Conservation (phyloP, 495 filamentous ascomycete genomes). For the Penicillium lividum region DNA sequence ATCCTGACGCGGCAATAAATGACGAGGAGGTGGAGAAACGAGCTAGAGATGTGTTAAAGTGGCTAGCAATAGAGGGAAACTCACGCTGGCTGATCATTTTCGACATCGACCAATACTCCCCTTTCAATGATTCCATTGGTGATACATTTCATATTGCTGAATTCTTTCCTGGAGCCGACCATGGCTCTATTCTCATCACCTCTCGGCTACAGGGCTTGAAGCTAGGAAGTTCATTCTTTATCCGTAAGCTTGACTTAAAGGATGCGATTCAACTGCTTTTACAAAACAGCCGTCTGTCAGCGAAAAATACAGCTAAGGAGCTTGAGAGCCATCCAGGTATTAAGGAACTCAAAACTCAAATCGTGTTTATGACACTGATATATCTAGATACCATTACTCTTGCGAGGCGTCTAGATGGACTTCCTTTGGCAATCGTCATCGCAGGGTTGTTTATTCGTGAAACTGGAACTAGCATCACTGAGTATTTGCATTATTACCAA, state of each 20-base stretch:
- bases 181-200: slow-evolving; percentile 43
- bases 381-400: slow-evolving; percentile 26
- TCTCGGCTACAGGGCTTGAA: slow-evolving; percentile 28
- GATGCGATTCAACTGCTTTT: slow-evolving; percentile 28
- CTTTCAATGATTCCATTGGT: slow-evolving; percentile 12
- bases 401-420: slow-evolving; percentile 35
- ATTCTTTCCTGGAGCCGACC: slow-evolving; percentile 38
- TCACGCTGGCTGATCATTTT: slow-evolving; percentile 40
- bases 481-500: slow-evolving; percentile 41
- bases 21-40: slow-evolving; percentile 14
- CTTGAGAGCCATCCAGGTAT: slow-evolving; percentile 20
- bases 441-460: slow-evolving; percentile 43
- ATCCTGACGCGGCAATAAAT: too few species aligned
- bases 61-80: slow-evolving; percentile 31
- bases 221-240: slow-evolving; percentile 14
- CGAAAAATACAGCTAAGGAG: neutral
- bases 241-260: slow-evolving; percentile 21
- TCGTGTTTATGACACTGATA: slow-evolving; percentile 12
- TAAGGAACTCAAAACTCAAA: neutral
- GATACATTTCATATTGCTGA: slow-evolving; percentile 32
- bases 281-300: slow-evolving; percentile 19
- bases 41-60: slow-evolving; percentile 20
- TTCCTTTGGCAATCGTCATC: slow-evolving; percentile 44
- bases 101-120: slow-evolving; percentile 38
- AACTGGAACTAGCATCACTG: slow-evolving; percentile 30